A percentile compares a stretch with the other conserved stretches of the same genome.
Conservation (phyloP, 257 asterid genomes). For the Apocynum venetum region DNA sequence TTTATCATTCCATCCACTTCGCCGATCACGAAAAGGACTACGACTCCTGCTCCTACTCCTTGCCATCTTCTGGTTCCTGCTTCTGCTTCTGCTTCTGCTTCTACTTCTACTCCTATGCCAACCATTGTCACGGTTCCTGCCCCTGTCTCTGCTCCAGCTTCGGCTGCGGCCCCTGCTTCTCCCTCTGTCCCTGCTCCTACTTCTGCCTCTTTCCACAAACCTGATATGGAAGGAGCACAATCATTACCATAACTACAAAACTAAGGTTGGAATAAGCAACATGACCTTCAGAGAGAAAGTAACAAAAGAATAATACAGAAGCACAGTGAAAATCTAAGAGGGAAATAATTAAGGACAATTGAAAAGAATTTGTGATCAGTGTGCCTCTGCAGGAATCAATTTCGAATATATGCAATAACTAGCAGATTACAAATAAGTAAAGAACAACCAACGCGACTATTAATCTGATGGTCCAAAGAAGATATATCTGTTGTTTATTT, state of each 20-base stretch:
- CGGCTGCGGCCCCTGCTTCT: slow-evolving; percentile 54
- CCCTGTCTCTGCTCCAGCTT: slow-evolving; percentile 52
- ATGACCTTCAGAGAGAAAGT: not conserved
- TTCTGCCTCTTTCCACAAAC: slow-evolving; percentile 46
- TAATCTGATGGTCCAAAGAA: not conserved
- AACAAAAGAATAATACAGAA: not conserved
- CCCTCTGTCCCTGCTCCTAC: slow-evolving; percentile 34
- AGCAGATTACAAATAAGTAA: not conserved
- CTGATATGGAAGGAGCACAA: slow-evolving; percentile 26
- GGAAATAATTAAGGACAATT: not conserved
- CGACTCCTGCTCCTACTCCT: slow-evolving; percentile 48
- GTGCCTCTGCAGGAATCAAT: not conserved
- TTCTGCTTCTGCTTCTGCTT: slow-evolving; percentile 41
- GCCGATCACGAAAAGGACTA: slow-evolving; percentile 49
- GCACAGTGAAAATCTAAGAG: not conserved
- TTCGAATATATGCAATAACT: not conserved
- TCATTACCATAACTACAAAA: slow-evolving; percentile 7
- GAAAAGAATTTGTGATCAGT: not conserved
- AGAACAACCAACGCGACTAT: not conserved
- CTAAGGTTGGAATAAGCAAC: not conserved
- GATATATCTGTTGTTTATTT: not conserved
- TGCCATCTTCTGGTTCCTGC: slow-evolving; percentile 40
- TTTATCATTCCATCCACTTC: slow-evolving; percentile 54
- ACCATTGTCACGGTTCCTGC: slow-evolving; percentile 48
- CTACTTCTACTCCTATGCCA: slow-evolving; percentile 28